Evolutionary conservation across 2,329 filamentous ascomycete genomes (phyloP).

Genomic region (Aspergillus nomiae): DNA sequence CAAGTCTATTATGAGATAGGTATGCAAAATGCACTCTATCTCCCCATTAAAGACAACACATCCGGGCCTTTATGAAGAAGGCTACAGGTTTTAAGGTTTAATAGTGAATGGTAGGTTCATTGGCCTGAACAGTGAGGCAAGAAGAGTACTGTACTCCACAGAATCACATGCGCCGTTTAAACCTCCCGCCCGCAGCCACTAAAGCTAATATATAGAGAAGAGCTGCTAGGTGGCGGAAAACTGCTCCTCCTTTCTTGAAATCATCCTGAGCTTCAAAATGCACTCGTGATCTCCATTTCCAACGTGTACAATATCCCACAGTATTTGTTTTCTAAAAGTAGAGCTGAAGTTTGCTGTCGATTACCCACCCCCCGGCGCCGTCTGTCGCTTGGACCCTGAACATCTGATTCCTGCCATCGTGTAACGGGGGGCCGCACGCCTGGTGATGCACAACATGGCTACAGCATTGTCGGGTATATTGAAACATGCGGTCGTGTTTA

Average conservation of each 20-base stretch:
- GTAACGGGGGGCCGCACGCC: not conserved
- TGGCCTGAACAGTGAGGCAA: not conserved
- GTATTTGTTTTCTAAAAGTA: not conserved
- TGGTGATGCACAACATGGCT: slow-evolving; percentile 22
- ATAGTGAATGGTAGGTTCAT: not conserved
- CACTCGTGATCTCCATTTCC: not conserved
- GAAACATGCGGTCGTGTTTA: slow-evolving; percentile 21
- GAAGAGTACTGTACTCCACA: not conserved
- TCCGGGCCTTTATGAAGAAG: not conserved
- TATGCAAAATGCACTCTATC: not conserved
- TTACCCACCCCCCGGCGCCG: not conserved
- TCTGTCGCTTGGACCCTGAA: not conserved
- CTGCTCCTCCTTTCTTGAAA: not conserved
- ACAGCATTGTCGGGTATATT: slow-evolving; percentile 21
- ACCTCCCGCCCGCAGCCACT: slow-evolving; percentile 2
- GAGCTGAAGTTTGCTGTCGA: not conserved
- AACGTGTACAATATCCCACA: not conserved
- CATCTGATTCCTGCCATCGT: not conserved
- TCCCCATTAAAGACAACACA: not conserved
- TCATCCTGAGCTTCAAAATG: not conserved
- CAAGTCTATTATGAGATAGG: not conserved
- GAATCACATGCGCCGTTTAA: not conserved
- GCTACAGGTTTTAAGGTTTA: not conserved
- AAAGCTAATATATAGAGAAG: not conserved
- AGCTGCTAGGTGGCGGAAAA: not conserved